Conservation (phyloP, 495 filamentous ascomycete species). For the Sporormia fimetaria region DNA sequence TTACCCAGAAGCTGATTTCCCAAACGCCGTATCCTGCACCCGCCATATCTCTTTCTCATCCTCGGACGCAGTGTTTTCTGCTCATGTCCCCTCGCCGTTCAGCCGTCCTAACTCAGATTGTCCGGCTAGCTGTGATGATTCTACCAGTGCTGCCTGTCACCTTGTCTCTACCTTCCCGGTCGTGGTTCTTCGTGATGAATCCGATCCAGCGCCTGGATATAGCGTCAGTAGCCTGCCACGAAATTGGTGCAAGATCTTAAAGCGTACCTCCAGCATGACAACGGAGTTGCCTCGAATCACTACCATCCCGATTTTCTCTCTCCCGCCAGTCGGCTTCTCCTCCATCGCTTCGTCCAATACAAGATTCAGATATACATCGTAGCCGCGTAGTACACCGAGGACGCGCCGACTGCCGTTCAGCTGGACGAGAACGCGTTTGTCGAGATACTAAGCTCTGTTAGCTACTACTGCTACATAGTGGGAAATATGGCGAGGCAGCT, state of each 20-base stretch:
- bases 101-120: no score
- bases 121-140: no score
- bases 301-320: constrained; percentile 83
- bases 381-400: constrained; percentile 84
- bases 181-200: constrained; percentile 31
- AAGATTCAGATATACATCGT: constrained; percentile 98
- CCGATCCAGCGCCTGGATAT: constrained; percentile 44
- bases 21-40: no score
- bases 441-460: constrained; percentile 67
- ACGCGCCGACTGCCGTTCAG: constrained; percentile 96
- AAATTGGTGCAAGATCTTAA: neutral
- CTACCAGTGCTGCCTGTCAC: no score
- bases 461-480: neutral
- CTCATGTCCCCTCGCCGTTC: no score
- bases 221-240: constrained; percentile 22
- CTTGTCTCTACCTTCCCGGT: neutral
- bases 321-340: constrained; percentile 86
- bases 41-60: no score
- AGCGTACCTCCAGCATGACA: constrained; percentile 56
- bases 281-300: constrained; percentile 39
- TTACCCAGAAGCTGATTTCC: no score
- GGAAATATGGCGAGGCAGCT: neutral
- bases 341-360: constrained; percentile 97
- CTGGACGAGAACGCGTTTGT: constrained; percentile 96
- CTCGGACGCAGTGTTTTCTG: no score